Percentiles rank a stretch among this genome's conserved stretches.
Evolutionary conservation across 1,139 yeast species (phyloP).

Genomic region (Chernovozyma aurita): DNA sequence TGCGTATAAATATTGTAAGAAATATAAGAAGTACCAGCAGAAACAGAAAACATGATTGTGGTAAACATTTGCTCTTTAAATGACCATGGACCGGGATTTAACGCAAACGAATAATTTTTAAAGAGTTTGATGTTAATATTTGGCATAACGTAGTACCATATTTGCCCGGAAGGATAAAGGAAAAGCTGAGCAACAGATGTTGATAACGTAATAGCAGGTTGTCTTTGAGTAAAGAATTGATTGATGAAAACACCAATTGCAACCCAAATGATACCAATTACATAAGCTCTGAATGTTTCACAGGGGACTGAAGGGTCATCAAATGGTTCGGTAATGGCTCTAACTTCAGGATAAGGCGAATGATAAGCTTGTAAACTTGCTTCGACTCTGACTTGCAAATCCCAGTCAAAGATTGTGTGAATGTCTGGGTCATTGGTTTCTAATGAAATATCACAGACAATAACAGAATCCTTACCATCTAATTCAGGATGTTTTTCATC

Average conservation of each 20-base stretch:
- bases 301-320: slow-evolving; percentile 42
- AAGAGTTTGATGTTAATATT: slow-evolving; percentile 1
- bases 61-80: slow-evolving; percentile 60
- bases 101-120: slow-evolving; percentile 11
- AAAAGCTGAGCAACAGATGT: slow-evolving; percentile 49
- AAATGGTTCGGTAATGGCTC: slow-evolving; percentile 45
- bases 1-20: slow-evolving; percentile 38
- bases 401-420: slow-evolving; percentile 12
- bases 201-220: slow-evolving; percentile 44
- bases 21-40: slow-evolving; percentile 34
- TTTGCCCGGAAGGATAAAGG: slow-evolving; percentile 48
- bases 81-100: slow-evolving; percentile 56
- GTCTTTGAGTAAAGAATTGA: slow-evolving; percentile 54
- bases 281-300: slow-evolving; percentile 49
- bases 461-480: neutral
- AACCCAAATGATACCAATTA: slow-evolving; percentile 45
- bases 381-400: slow-evolving; percentile 22
- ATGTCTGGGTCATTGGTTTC: neutral
- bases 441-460: neutral
- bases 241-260: slow-evolving; percentile 53
- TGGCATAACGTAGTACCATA: slow-evolving; percentile 17
- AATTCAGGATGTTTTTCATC: neutral
- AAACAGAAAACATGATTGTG: slow-evolving; percentile 38
- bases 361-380: slow-evolving; percentile 42
- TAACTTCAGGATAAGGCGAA: slow-evolving; percentile 56